Percentiles rank a stretch among this genome's conserved stretches.
Evolutionary conservation across 805 yeast genomes (phyloP).

Genomic region (Priceomyces haplophilus): DNA sequence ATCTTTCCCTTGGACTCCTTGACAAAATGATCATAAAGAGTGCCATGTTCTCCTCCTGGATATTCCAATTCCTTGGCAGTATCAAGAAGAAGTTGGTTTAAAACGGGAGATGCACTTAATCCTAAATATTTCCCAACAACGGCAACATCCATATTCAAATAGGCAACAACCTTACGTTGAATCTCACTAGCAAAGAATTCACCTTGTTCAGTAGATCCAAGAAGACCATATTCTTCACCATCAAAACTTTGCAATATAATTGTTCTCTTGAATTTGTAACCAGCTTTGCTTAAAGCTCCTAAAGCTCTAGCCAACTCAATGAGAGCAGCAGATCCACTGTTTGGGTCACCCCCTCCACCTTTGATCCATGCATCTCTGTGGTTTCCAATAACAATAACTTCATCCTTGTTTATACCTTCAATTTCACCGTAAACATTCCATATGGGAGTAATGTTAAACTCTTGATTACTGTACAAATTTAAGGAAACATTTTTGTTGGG

Average conservation of each 20-base stretch:
- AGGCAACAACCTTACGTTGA: slow-evolving; percentile 45
- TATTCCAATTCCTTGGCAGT: slow-evolving; percentile 48
- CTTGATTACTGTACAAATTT: slow-evolving; percentile 41
- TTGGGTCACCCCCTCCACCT: slow-evolving; percentile 49
- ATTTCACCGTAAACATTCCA: slow-evolving; percentile 45
- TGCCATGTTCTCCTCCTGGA: slow-evolving; percentile 34
- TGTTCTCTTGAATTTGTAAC: slow-evolving; percentile 37
- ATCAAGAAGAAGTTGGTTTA: slow-evolving; percentile 42
- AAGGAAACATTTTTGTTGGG: slow-evolving; percentile 34
- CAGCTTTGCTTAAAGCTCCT: slow-evolving; percentile 33
- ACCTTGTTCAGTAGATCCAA: slow-evolving; percentile 58
- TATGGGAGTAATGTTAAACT: slow-evolving; percentile 38
- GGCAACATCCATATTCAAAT: slow-evolving; percentile 51
- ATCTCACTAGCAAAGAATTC: slow-evolving; percentile 43
- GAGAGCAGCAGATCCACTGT: slow-evolving; percentile 43
- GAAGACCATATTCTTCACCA: slow-evolving; percentile 48
- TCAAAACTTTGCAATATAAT: slow-evolving; percentile 40
- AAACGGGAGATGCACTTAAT: slow-evolving; percentile 55
- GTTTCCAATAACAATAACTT: slow-evolving; percentile 42
- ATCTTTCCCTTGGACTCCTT: slow-evolving; percentile 35
- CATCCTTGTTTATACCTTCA: slow-evolving; percentile 37
- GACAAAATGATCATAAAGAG: slow-evolving; percentile 50
- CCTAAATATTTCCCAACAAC: slow-evolving; percentile 50
- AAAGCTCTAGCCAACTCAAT: slow-evolving; percentile 43
- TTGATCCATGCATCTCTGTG: slow-evolving; percentile 49